Base-by-base conservation (phyloP, 192 early-diverging fungal genomes). In the Mortierella hygrophila region DNA sequence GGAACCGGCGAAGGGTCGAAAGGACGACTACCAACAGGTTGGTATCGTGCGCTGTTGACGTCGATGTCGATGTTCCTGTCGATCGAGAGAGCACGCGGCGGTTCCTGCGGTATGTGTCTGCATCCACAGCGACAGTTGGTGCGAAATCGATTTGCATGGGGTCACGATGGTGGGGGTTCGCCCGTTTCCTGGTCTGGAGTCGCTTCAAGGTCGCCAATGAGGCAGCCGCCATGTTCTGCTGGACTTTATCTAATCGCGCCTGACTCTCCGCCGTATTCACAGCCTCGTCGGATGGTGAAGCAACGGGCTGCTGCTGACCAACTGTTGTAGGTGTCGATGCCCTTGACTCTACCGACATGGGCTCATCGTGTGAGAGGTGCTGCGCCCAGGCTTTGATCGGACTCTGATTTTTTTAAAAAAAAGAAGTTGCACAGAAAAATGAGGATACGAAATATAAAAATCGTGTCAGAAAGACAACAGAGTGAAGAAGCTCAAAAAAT, bases 71-170 rank as follows among this genome's bases (percentile, higher is more conserved):
- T 16, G 74, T 75, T 4, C 80, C 74, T 76, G 80, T 81, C 6
- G 80, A 81, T 23, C 80, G 63, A 1, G 79, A 80, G 16, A 69
- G 77, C 23, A 54, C 71, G 44, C 70, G 42, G 29, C 52, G 77
- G 55, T 72, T 73, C 55, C 21, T 73, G 16, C 21, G 80, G 32
- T 70, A 42, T 63, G 16, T 42, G 6, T 77, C 65, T 23, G 44
- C 46, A 42, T 65, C 54, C 41, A 57, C 76, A 26, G 57, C 13
- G 0, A 85, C 18, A 10, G 83, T 80, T 18, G 83, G 83, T 10
- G 57, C 35, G 40, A 85, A 85, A 41, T 85, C 75, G 44, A 85
- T 70, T 42, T 85, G 78, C 78, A 85, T 85, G 0, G 75, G 83
- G 38, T 85, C 83, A 0, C 63, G 72, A 32, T 52, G 65, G 26